Base-by-base conservation (phyloP, 805 yeast genomes). In the Kodamaea fukazawae region DNA sequence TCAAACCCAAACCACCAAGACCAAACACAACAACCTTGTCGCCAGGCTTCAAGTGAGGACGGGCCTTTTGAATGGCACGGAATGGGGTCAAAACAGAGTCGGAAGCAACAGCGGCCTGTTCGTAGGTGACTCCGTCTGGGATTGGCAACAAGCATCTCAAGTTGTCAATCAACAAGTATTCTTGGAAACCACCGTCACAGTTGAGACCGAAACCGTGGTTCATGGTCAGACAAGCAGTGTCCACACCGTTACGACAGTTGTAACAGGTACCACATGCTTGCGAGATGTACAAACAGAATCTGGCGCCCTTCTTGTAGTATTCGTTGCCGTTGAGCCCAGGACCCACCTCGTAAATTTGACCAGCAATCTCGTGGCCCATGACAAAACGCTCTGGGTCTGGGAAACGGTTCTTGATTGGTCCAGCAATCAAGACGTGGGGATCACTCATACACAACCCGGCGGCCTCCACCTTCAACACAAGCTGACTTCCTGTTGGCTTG, bases 331-430 rank as follows among this genome's bases (percentile, higher is more conserved):
- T 47, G 32, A 61, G 45, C 4, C 43, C 53, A 1, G 43, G 34
- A 11, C 74, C 73, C 1, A 55, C 63, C 11, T 53, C 48, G 22
- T 55, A 62, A 6, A 67, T 49, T 34, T 50, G 56, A 1, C 74
- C 74, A 1, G 73, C 69, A 17, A 69, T 63, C 45, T 69, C 74
- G 47, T 69, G 74, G 30, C 74, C 74, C 73, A 69, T 67, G 9
- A 69, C 63, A 47, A 68, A 65, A 29, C 49, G 44, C 8, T 55
- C 51, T 1, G 68, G 66, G 7, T 42, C 43, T 15, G 40, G 38
- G 10, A 43, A 47, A 20, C 45, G 41, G 18, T 29, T 40, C 31
- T 18, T 36, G 32, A 43, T 32, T 27, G 51, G 51, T 2, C 48
- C 48, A 7, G 42, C 36, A 12, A 42, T 17, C 18, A 68, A 54